These are phyloP conservation scores for Fragaria nilgerrensis DNA, from an alignment of 306 rosid genomes.

Conservation along the genomic window DNA sequence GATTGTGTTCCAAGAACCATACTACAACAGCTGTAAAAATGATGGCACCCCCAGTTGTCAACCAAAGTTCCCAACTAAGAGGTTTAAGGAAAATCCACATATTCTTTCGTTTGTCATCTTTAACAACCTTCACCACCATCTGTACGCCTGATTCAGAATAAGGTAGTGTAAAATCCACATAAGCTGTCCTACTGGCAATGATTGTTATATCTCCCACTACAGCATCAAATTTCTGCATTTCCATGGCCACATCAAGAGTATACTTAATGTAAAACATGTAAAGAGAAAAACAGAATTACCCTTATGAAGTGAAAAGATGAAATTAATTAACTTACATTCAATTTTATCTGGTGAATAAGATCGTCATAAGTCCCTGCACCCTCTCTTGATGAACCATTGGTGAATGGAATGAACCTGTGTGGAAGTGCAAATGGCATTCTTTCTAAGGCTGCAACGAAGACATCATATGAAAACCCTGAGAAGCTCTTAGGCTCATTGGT, in stretches of 20 bases:
- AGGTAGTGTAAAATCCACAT: conserved; percentile 45
- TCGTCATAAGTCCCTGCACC: conserved; percentile 23
- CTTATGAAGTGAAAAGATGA: not conserved
- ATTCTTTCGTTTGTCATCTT: conserved; percentile 16
- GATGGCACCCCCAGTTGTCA: conserved; percentile 22
- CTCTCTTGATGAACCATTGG: conserved; percentile 17
- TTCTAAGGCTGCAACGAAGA: conserved; percentile 25
- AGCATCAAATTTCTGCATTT: conserved; percentile 29
- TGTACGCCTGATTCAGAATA: conserved; percentile 37
- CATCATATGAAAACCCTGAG: conserved; percentile 37
- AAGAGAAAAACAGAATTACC: not conserved
- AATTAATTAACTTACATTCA: not conserved
- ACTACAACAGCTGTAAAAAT: conserved; percentile 30
- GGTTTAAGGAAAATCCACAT: conserved; percentile 51
- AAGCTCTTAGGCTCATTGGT: conserved; percentile 6
- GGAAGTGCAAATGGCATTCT: conserved; percentile 34
- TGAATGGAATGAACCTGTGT: conserved; percentile 13
- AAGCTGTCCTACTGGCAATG: conserved; percentile 23
- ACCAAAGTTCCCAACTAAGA: conserved; percentile 44
- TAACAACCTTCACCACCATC: conserved; percentile 32
- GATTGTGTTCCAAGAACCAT: conserved; percentile 33
- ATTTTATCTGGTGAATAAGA: conserved; percentile 23
- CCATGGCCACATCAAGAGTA: not conserved
- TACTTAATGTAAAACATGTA: not conserved
- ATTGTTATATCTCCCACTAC: conserved; percentile 46